These are phyloP conservation scores for Pezicula carpinea DNA, from an alignment of 2,329 filamentous ascomycete species.

Conservation along the genomic window DNA sequence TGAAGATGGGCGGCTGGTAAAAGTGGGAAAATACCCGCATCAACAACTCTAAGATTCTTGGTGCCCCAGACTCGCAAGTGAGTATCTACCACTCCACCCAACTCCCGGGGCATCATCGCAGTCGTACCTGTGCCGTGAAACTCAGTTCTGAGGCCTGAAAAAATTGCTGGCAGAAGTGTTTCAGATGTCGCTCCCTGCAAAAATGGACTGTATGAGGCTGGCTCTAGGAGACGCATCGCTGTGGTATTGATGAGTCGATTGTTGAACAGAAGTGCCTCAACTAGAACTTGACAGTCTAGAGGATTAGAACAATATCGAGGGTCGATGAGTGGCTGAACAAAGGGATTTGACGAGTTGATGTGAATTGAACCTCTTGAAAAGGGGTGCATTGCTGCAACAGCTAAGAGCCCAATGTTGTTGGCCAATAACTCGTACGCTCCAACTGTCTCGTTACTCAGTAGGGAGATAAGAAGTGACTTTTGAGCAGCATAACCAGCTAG, in stretches of 20 bases:
- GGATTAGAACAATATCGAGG: conserved; percentile 22
- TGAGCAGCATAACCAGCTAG: conserved; percentile 19
- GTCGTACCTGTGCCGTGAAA: conserved; percentile 21
- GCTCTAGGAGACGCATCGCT: conserved; percentile 15
- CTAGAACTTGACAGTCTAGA: conserved; percentile 18
- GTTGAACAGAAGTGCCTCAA: conserved; percentile 20
- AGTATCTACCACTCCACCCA: conserved; percentile 23
- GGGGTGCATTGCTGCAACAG: conserved; percentile 40
- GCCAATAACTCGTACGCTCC: conserved; percentile 22
- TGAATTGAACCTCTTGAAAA: conserved; percentile 55
- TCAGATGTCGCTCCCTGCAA: conserved; percentile 14
- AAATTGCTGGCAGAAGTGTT: conserved; percentile 14
- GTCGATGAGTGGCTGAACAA: conserved; percentile 43
- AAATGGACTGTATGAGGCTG: conserved; percentile 19
- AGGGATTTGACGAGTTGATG: conserved; percentile 38
- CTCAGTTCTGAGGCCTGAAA: conserved; percentile 16
- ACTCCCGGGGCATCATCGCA: conserved; percentile 18
- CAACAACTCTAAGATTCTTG: conserved; percentile 19
- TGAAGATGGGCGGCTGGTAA: conserved; percentile 18
- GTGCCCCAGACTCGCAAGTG: conserved; percentile 23
- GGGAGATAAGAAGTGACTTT: conserved; percentile 12
- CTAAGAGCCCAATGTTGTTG: conserved; percentile 19
- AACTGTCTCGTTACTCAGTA: conserved; percentile 15
- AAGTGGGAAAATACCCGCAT: conserved; percentile 22
- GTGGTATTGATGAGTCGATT: conserved; percentile 18